A percentile compares a stretch with the other conserved stretches of the same genome.
Conservation (phyloP, 768 basidiomycete genomes). For the Pleurotus tuber-regium region DNA sequence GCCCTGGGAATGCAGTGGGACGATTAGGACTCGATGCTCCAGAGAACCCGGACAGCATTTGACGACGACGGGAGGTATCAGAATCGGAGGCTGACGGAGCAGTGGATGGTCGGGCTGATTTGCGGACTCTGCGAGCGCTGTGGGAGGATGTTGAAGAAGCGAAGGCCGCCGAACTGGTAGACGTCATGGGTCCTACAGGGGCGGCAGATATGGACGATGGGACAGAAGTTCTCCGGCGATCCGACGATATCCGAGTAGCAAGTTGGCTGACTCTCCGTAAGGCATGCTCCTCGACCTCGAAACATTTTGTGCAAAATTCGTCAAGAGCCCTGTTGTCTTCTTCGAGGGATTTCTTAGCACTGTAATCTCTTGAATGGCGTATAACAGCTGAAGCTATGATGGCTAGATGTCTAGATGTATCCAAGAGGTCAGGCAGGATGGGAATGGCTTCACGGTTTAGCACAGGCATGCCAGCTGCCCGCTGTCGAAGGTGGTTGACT, state of each 20-base stretch:
- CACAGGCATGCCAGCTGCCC: conserved; percentile 50
- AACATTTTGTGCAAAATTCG: conserved; percentile 59
- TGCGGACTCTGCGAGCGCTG: conserved; percentile 16
- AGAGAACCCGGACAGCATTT: background rate
- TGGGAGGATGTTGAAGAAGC: conserved; percentile 14
- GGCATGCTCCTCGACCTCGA: conserved; percentile 70
- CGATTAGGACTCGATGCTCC: conserved; percentile 7
- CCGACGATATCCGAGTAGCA: conserved; percentile 36
- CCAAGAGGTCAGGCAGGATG: conserved; percentile 68
- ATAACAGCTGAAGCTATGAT: conserved; percentile 74
- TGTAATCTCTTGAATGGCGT: conserved; percentile 51
- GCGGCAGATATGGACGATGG: too few species aligned
- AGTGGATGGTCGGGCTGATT: conserved; percentile 43
- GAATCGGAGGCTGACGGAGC: conserved; percentile 39
- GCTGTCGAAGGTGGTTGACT: conserved; percentile 55
- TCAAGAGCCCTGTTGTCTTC: conserved; percentile 43
- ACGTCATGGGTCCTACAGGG: conserved; percentile 12
- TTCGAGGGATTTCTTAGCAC: conserved; percentile 27
- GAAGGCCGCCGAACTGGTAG: conserved; percentile 17
- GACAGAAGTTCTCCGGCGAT: conserved; percentile 19
- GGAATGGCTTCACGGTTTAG: conserved; percentile 73
- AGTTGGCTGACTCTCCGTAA: conserved; percentile 64
- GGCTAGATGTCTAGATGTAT: conserved; percentile 77
- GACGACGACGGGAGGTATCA: conserved; percentile 17
- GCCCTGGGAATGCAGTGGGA: conserved; percentile 15